Base-by-base conservation (phyloP, 2,329 filamentous ascomycete species). In the Penicillium frequentans region DNA sequence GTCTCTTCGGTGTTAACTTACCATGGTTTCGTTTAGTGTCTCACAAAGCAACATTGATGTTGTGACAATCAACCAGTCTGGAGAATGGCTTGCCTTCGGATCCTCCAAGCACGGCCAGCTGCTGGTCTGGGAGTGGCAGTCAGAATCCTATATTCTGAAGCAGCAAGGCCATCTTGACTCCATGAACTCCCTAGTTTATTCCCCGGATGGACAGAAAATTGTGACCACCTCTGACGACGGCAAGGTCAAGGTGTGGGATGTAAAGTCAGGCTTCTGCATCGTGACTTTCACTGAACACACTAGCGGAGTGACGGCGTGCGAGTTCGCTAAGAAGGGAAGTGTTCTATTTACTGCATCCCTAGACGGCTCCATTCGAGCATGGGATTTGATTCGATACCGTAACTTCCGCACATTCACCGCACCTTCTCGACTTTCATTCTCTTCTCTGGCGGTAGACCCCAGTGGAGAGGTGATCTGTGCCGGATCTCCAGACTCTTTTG, bases 71-170 rank as follows among this genome's bases (percentile, higher is more conserved):
- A 99, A 98, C 78, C 90, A 90, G 73, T 90, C 89, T 31, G 95
- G 95, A 52, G 93, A 98, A 77, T 99, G 95, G 95, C 80, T 99
- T 23, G 96, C 96, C 0, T 97, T 99, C 73, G 95, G 93, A 14
- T 95, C 96, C 0, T 96, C 95, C 2, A 96, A 96, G 68, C 83
- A 96, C 5, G 96, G 96, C 0, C 95, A 99, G 72, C 81, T 99
- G n/a, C 79, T 99, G 4, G 95, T 99, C 4, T 99, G 95, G 95
- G 95, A 99, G 74, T 99, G 96, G 93, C 93, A 98, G 72, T 99
- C 95, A 0, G 96, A 99, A 75, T 98, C 93, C 6, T 99, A 99
- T 74, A 96, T 99, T 57, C 81, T 99, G 48, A 99, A 99, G 77
- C 95, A 99, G 71, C 95, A 98, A 75, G 95, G 93, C 0, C 95